Percentiles rank a stretch among this genome's conserved stretches.
These are phyloP conservation scores for Ilex aquifolium DNA, from an alignment of 257 asterid species.

Conservation along the genomic window DNA sequence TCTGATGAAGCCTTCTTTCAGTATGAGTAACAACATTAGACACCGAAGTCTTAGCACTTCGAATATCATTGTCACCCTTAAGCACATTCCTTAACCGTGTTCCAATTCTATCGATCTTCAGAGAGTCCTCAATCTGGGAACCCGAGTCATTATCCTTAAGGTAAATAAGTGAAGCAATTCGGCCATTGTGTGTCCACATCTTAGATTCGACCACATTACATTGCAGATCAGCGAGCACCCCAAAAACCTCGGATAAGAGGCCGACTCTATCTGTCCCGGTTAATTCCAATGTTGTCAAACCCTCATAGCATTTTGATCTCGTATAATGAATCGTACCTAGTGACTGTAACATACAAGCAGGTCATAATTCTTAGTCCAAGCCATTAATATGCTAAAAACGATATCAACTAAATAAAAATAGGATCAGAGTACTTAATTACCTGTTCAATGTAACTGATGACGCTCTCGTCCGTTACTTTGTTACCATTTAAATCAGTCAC, in stretches of 20 bases:
- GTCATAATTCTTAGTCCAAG: not conserved
- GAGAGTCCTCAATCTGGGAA: slow-evolving; percentile 55
- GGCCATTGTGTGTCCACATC: slow-evolving; percentile 92
- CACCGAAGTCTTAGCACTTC: slow-evolving; percentile 68
- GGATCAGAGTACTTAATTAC: slow-evolving; percentile 25
- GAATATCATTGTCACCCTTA: slow-evolving; percentile 74
- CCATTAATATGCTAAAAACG: no score
- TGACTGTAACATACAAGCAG: slow-evolving; percentile 41
- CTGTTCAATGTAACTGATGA: slow-evolving; percentile 81
- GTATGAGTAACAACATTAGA: slow-evolving; percentile 66
- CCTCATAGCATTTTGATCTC: slow-evolving; percentile 49
- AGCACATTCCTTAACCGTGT: slow-evolving; percentile 69
- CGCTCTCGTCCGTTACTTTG: slow-evolving; percentile 83
- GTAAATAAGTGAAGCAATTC: slow-evolving; percentile 73
- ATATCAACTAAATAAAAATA: no score
- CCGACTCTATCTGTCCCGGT: slow-evolving; percentile 91
- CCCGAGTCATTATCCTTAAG: slow-evolving; percentile 72
- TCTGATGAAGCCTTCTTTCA: slow-evolving; percentile 94
- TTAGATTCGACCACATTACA: slow-evolving; percentile 81
- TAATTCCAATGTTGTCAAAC: slow-evolving; percentile 70
- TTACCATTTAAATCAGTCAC: slow-evolving; percentile 88
- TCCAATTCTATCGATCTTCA: slow-evolving; percentile 48
- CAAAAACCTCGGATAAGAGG: slow-evolving; percentile 79
- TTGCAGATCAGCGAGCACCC: slow-evolving; percentile 54
- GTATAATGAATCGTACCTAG: slow-evolving; percentile 65